Conservation (phyloP, 2,329 filamentous ascomycete species). For the Fusarium redolens region DNA sequence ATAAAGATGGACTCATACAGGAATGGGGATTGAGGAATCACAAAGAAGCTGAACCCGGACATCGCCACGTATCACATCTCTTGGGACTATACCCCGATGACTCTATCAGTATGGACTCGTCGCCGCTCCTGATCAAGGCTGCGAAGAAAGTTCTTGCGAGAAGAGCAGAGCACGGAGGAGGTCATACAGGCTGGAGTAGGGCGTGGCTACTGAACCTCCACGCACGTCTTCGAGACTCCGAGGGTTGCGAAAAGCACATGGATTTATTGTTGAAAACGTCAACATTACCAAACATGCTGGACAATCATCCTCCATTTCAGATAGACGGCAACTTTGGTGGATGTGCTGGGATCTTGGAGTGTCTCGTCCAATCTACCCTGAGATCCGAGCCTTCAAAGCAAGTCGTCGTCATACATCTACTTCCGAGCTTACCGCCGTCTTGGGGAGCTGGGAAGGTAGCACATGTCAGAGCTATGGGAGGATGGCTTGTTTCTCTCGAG, state of each 20-base stretch:
- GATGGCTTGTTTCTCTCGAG: slow-evolving; percentile 28
- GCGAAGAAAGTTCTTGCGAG: slow-evolving; percentile 46
- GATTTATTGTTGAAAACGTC: slow-evolving; percentile 31
- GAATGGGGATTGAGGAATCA: slow-evolving; percentile 55
- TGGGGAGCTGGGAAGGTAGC: slow-evolving; percentile 22
- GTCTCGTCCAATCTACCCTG: slow-evolving; percentile 36
- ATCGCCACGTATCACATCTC: slow-evolving; percentile 63
- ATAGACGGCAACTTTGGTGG: slow-evolving; percentile 48
- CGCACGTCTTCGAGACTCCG: slow-evolving; percentile 52
- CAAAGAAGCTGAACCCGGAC: slow-evolving; percentile 57
- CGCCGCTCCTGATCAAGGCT: slow-evolving; percentile 41
- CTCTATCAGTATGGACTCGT: slow-evolving; percentile 30
- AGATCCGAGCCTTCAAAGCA: not conserved
- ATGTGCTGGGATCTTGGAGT: slow-evolving; percentile 38
- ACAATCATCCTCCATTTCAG: slow-evolving; percentile 44
- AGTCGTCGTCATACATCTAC: slow-evolving; percentile 21
- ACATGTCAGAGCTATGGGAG: slow-evolving; percentile 8
- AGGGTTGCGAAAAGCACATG: slow-evolving; percentile 27
- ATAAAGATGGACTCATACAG: slow-evolving; percentile 47
- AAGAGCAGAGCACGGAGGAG: slow-evolving; percentile 51
- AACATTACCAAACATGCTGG: slow-evolving; percentile 35
- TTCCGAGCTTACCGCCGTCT: slow-evolving; percentile 30
- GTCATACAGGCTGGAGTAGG: slow-evolving; percentile 63
- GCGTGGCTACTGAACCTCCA: slow-evolving; percentile 63
- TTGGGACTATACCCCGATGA: slow-evolving; percentile 60